phyloP scores from a whole-genome alignment of 2,329 filamentous ascomycete genomes.

The Penicillium sp. region DNA sequence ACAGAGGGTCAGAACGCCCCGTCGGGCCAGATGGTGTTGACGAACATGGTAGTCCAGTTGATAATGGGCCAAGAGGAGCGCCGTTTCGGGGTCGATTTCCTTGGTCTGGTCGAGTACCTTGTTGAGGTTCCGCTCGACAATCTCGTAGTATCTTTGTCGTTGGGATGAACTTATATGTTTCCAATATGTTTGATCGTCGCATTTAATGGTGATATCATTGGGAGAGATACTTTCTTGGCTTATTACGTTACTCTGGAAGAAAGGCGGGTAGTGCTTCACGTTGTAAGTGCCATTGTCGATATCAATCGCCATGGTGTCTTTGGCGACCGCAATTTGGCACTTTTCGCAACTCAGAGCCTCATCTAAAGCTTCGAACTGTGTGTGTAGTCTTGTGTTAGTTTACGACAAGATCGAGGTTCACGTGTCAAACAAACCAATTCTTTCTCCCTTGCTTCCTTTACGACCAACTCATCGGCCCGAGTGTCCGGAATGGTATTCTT shows the following conservation, averaged over 20 bases:
- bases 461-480: background rate
- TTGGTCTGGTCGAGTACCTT: constrained; percentile 11
- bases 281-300: constrained; percentile 18
- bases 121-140: constrained; percentile 17
- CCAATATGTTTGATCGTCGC: constrained; percentile 15
- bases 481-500: background rate
- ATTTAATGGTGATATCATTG: constrained; percentile 2
- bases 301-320: constrained; percentile 16
- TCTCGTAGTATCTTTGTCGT: constrained; percentile 16
- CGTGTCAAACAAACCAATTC: constrained; percentile 4
- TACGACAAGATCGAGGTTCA: background rate
- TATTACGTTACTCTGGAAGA: constrained; percentile 8
- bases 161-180: constrained; percentile 8
- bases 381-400: background rate
- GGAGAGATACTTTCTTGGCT: constrained; percentile 14
- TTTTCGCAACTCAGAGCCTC: constrained; percentile 28
- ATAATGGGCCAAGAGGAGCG: constrained; percentile 28
- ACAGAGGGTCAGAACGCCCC: constrained; percentile 28
- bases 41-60: constrained; percentile 34
- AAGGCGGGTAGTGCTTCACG: constrained; percentile 19
- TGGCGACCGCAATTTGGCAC: constrained; percentile 19
- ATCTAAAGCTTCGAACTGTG: constrained; percentile 16
- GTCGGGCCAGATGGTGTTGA: constrained; percentile 26
- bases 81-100: constrained; percentile 8
- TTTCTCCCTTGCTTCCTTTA: constrained; percentile 1